Conservation (phyloP, 202 grass and related monocot species). For the Setaria viridis region DNA sequence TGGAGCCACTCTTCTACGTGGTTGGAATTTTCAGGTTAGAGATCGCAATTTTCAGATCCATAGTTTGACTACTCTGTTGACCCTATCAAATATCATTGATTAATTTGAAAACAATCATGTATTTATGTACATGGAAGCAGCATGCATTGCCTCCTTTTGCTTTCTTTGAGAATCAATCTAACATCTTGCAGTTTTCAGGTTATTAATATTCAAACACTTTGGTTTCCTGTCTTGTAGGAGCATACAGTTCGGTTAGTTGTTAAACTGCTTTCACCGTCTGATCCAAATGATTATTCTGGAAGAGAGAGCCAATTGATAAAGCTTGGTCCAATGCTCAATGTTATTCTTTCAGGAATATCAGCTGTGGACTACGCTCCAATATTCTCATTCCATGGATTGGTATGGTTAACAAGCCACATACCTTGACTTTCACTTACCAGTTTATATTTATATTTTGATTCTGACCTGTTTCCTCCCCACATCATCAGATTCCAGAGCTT, state of each 20-base stretch:
- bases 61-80: conserved; percentile 31
- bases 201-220: conserved; percentile 39
- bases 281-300: conserved; percentile 66
- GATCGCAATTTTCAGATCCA: conserved; percentile 8
- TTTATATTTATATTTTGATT: conserved; percentile 47
- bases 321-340: conserved; percentile 90
- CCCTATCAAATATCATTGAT: conserved; percentile 21
- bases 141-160: conserved; percentile 25
- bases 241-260: conserved; percentile 86
- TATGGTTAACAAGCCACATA: conserved; percentile 49
- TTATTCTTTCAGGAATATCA: conserved; percentile 95
- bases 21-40: conserved; percentile 98
- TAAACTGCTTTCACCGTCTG: conserved; percentile 83
- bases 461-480: conserved; percentile 33
- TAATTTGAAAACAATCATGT: conserved; percentile 2
- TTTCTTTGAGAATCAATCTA: conserved; percentile 30
- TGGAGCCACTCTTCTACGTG: conserved; percentile 87
- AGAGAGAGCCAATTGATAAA: conserved; percentile 80
- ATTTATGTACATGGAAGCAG: background rate
- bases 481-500: conserved; percentile 82
- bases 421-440: conserved; percentile 30
- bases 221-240: conserved; percentile 64
- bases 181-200: conserved; percentile 31
- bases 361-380: conserved; percentile 83
- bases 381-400: conserved; percentile 99